Evolutionary conservation across 2,329 filamentous ascomycete species (phyloP).

Genomic region (Fusarium musae): DNA sequence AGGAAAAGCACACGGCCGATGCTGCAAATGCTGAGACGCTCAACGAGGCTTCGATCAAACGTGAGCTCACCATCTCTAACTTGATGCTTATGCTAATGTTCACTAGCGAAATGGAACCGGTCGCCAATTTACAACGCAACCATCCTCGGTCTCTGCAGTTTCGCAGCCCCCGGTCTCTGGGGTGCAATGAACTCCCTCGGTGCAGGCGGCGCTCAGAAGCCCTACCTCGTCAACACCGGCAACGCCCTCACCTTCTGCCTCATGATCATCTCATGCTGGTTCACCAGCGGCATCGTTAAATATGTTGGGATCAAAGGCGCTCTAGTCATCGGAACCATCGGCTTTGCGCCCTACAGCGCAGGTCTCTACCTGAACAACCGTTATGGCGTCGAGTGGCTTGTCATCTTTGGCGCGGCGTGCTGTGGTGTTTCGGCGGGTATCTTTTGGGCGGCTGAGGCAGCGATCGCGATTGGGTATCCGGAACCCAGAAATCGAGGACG

Average conservation of each 20-base stretch:
- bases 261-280: constrained; percentile 62
- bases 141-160: constrained; percentile 45
- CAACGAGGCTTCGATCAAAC: background rate
- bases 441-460: constrained; percentile 51
- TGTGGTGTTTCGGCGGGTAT: constrained; percentile 54
- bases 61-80: background rate
- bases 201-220: constrained; percentile 64
- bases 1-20: background rate
- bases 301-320: constrained; percentile 48
- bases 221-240: constrained; percentile 71
- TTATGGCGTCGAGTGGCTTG: constrained; percentile 56
- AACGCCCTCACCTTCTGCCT: constrained; percentile 62
- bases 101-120: constrained; percentile 40
- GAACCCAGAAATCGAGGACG: constrained; percentile 71
- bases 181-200: constrained; percentile 45
- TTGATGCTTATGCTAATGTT: background rate
- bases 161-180: constrained; percentile 45
- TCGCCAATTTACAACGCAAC: constrained; percentile 46
- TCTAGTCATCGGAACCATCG: constrained; percentile 56
- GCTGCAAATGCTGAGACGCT: background rate
- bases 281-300: constrained; percentile 49
- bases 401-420: constrained; percentile 54
- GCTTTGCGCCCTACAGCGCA: constrained; percentile 57
- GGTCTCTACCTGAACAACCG: constrained; percentile 57
- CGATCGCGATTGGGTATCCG: constrained; percentile 67